Conservation (phyloP, 352 stramenopile species). For the Pythium apleroticum region DNA sequence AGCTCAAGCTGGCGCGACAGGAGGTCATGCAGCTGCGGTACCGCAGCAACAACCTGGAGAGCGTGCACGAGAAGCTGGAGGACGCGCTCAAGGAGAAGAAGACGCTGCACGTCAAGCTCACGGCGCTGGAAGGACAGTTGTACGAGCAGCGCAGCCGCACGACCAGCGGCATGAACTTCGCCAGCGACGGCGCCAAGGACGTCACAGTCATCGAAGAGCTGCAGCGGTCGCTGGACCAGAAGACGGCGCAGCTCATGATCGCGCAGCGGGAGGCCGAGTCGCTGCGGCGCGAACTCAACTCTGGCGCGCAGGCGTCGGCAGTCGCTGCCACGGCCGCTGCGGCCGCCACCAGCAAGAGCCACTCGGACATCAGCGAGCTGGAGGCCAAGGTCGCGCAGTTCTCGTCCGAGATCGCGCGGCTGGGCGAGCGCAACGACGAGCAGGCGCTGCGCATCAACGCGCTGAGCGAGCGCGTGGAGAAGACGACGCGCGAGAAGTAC, state of each 20-base stretch:
- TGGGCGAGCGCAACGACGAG: conserved; percentile 60
- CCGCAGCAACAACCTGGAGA: conserved; percentile 78
- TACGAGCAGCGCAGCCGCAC: conserved; percentile 73
- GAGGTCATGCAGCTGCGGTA: conserved; percentile 85
- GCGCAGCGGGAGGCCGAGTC: conserved; percentile 51
- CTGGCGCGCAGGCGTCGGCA: conserved; percentile 5
- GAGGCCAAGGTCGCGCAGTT: conserved; percentile 52
- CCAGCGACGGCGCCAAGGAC: conserved; percentile 34
- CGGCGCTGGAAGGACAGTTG: conserved; percentile 69
- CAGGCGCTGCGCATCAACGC: conserved; percentile 51
- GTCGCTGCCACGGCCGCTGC: neutral
- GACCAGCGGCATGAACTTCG: conserved; percentile 55
- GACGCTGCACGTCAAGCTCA: conserved; percentile 78
- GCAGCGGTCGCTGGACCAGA: conserved; percentile 58
- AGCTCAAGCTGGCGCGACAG: conserved; percentile 74
- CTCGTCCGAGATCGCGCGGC: conserved; percentile 41
- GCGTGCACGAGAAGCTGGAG: conserved; percentile 63
- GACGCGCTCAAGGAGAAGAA: conserved; percentile 78
- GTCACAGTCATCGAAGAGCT: conserved; percentile 46
- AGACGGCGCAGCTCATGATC: conserved; percentile 47
- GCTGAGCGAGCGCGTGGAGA: conserved; percentile 43
- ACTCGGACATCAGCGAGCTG: conserved; percentile 32
- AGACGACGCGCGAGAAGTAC: conserved; percentile 47
- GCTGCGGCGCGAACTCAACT: conserved; percentile 30
- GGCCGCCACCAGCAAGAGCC: conserved; percentile 12